phyloP scores from a whole-genome alignment of 495 filamentous ascomycete genomes.

The Mycothermus thermophilus region DNA sequence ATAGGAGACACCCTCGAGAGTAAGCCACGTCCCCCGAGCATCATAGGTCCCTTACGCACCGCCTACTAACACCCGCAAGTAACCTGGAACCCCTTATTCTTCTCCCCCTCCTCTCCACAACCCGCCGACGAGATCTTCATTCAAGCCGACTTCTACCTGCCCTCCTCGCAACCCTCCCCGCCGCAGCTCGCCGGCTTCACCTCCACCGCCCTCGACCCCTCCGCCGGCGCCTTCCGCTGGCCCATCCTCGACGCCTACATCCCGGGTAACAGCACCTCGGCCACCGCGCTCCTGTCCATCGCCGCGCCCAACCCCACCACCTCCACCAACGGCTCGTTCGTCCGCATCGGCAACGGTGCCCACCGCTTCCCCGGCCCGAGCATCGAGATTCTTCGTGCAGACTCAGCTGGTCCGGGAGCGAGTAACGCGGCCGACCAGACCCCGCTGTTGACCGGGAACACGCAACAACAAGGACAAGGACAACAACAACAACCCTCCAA shows the following conservation, averaged over 20 bases:
- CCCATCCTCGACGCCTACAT: slow-evolving; percentile 8
- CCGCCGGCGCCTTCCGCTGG: slow-evolving; percentile 10
- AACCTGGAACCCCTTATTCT: slow-evolving; percentile 12
- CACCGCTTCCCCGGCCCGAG: slow-evolving; percentile 7
- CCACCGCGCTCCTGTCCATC: slow-evolving; percentile 7
- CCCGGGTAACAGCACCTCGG: not conserved
- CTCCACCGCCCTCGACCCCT: slow-evolving; percentile 6
- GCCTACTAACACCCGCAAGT: slow-evolving; percentile 1
- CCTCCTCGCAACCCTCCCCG: not conserved
- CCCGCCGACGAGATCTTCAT: slow-evolving; percentile 5
- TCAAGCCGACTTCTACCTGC: slow-evolving; percentile 10
- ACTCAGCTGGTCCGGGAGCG: not conserved
- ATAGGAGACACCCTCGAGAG: slow-evolving; percentile 5
- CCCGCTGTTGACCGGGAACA: not conserved
- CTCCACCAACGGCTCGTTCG: slow-evolving; percentile 6
- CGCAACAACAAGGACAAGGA: not conserved
- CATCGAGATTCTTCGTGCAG: slow-evolving; percentile 3
- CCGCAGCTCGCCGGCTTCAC: slow-evolving; percentile 9
- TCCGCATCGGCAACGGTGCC: slow-evolving; percentile 4
- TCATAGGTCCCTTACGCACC: not conserved
- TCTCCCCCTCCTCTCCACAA: slow-evolving; percentile 2
- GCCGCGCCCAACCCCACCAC: slow-evolving; percentile 6
- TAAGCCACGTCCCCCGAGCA: not conserved
- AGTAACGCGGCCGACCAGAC: not conserved
- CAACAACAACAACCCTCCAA: not conserved